Evolutionary conservation across 2,329 filamentous ascomycete species (phyloP).

Genomic region (Microascus cirrosus): DNA sequence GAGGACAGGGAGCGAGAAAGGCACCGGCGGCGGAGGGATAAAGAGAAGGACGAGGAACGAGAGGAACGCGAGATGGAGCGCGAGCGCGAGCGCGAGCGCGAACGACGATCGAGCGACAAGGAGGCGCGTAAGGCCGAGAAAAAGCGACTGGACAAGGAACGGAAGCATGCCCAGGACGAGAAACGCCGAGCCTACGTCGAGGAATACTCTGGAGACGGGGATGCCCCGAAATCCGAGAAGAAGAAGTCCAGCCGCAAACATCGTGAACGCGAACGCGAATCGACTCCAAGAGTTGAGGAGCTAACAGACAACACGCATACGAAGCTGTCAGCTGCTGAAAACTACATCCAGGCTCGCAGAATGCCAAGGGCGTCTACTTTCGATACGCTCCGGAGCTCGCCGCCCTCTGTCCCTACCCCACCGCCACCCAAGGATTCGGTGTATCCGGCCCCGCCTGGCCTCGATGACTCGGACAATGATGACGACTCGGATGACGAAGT

Average conservation of each 20-base stretch:
- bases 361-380: conserved; percentile 9
- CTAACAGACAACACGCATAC: conserved; percentile 7
- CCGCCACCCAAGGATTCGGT: conserved; percentile 17
- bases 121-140: conserved; percentile 21
- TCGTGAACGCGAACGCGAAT: conserved; percentile 20
- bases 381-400: conserved; percentile 12
- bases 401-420: conserved; percentile 22
- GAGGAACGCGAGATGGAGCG: conserved; percentile 1
- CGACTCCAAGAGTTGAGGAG: conserved; percentile 14
- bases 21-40: conserved; percentile 9
- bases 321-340: conserved; percentile 13
- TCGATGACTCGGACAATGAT: conserved; percentile 8
- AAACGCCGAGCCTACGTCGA: conserved; percentile 24
- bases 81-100: conserved; percentile 9
- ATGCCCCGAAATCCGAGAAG: conserved; percentile 18
- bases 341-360: conserved; percentile 17
- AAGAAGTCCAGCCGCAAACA: conserved; percentile 26
- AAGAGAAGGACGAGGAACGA: conserved; percentile 6
- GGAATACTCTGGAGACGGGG: conserved; percentile 17
- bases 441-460: conserved; percentile 12
- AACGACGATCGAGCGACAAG: conserved; percentile 11
- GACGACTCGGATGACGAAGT: conserved; percentile 14
- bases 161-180: conserved; percentile 22
- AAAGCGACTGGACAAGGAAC: conserved; percentile 23
- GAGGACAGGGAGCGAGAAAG: conserved; percentile 20